Conservation (phyloP, 495 filamentous ascomycete species). For the Jackrogersella minutella region DNA sequence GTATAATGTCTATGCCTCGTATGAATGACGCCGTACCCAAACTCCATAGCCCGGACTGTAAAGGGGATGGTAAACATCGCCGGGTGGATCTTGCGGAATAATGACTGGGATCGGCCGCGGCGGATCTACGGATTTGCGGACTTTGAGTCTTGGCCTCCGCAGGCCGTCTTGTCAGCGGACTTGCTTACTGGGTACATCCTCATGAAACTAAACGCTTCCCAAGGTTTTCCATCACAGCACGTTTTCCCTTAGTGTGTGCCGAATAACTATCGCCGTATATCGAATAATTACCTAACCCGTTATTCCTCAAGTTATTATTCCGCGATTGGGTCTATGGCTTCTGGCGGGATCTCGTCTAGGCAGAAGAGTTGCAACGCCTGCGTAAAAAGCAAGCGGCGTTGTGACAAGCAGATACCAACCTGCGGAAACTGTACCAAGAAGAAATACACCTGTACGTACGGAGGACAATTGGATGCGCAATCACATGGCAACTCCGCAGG, state of each 20-base stretch:
- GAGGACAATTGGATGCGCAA: slow-evolving; percentile 9
- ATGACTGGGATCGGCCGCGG: too few relatives aligned
- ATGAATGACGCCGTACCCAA: background rate
- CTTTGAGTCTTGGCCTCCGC: background rate
- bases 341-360: slow-evolving; percentile 31
- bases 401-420: slow-evolving; percentile 47
- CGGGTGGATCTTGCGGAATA: slow-evolving; percentile 29
- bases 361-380: slow-evolving; percentile 53
- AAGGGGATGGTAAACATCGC: background rate
- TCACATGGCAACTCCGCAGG: slow-evolving; percentile 9
- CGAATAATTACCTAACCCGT: background rate
- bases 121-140: slow-evolving; percentile 41
- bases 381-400: slow-evolving; percentile 48
- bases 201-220: too few relatives aligned
- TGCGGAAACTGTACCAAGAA: slow-evolving; percentile 48
- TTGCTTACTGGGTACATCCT: background rate
- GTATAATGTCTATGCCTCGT: too few relatives aligned
- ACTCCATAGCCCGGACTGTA: background rate
- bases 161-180: background rate
- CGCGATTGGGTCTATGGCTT: slow-evolving; percentile 17
- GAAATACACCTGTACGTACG: slow-evolving; percentile 44
- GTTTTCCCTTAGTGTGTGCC: too few relatives aligned
- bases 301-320: background rate
- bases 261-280: background rate
- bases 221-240: too few relatives aligned